phyloP scores from a whole-genome alignment of 768 basidiomycete species.

The Lyophyllum atratum region DNA sequence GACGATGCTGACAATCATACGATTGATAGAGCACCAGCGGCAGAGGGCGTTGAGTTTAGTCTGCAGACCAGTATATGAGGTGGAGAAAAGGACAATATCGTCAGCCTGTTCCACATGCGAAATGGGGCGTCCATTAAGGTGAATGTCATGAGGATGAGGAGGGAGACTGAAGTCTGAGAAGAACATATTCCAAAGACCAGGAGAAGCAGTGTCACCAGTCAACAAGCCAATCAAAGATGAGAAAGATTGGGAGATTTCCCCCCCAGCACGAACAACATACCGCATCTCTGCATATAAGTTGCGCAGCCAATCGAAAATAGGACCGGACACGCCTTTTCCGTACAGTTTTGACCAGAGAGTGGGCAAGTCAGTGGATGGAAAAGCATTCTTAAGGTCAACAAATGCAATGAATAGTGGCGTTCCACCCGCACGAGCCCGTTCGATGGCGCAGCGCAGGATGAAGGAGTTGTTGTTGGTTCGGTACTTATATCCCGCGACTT shows the following conservation, averaged over 20 bases:
- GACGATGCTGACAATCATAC: too few relatives aligned
- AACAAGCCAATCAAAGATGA: background rate
- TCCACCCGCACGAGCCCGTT: constrained; percentile 16
- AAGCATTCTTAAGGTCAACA: constrained; percentile 33
- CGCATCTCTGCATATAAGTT: constrained; percentile 19
- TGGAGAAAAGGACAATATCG: constrained; percentile 24
- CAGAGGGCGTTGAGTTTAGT: constrained; percentile 14
- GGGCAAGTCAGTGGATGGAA: constrained; percentile 32
- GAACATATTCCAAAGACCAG: constrained; percentile 5
- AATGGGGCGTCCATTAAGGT: background rate
- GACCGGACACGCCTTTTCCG: constrained; percentile 22
- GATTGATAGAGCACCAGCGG: constrained; percentile 25
- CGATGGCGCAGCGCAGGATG: constrained; percentile 23
- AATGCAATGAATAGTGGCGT: constrained; percentile 22
- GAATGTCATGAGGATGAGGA: background rate
- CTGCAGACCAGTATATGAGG: constrained; percentile 18
- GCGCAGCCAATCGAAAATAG: constrained; percentile 29
- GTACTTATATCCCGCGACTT: too few relatives aligned
- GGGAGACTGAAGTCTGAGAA: constrained; percentile 1
- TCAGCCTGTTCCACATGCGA: too few relatives aligned
- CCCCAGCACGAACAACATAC: background rate
- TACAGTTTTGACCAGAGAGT: constrained; percentile 33
- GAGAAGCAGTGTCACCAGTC: too few relatives aligned
- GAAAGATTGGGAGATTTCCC: background rate
- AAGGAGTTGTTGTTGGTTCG: constrained; percentile 31